phyloP scores from a whole-genome alignment of 1,284 basidiomycete species.

The Cronartium ribicola region DNA sequence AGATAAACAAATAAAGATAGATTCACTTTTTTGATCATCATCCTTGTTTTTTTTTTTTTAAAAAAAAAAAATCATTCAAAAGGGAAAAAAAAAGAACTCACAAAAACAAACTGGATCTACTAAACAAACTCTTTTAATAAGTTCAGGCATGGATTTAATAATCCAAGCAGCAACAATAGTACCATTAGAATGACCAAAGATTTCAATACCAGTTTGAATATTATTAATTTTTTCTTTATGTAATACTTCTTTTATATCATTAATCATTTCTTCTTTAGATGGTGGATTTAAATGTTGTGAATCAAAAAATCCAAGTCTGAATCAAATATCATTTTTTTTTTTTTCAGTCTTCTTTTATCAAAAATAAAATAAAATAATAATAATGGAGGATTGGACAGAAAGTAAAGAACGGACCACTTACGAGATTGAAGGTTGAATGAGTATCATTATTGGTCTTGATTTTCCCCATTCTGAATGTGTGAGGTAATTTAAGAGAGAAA shows the following conservation, averaged over 20 bases:
- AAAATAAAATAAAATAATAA: not conserved
- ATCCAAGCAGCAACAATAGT: slow-evolving; percentile 49
- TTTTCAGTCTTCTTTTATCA: no score
- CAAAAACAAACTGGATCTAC: slow-evolving; percentile 46
- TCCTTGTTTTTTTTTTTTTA: not conserved
- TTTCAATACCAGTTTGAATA: slow-evolving; percentile 43
- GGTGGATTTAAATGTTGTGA: slow-evolving; percentile 46
- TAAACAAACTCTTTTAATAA: slow-evolving; percentile 36
- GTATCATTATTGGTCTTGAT: slow-evolving; percentile 48
- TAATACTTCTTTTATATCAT: slow-evolving; percentile 45
- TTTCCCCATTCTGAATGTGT: slow-evolving; percentile 28
- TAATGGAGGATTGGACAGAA: not conserved
- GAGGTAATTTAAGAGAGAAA: slow-evolving; percentile 14
- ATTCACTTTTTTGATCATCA: not conserved
- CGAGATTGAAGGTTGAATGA: slow-evolving; percentile 48
- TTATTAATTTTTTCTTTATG: slow-evolving; percentile 42
- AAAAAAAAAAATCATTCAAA: no score
- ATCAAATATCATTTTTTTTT: not conserved
- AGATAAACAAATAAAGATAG: not conserved
- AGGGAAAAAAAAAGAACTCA: slow-evolving; percentile 44
- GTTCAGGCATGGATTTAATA: slow-evolving; percentile 46
- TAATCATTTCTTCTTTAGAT: slow-evolving; percentile 46
- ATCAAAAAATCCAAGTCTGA: slow-evolving; percentile 47
- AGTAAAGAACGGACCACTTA: not conserved
- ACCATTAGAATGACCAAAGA: slow-evolving; percentile 50